Percentiles rank a stretch among this genome's conserved stretches.
Evolutionary conservation across 2,329 filamentous ascomycete species (phyloP).

Genomic region (Tolypocladium pustulatum): DNA sequence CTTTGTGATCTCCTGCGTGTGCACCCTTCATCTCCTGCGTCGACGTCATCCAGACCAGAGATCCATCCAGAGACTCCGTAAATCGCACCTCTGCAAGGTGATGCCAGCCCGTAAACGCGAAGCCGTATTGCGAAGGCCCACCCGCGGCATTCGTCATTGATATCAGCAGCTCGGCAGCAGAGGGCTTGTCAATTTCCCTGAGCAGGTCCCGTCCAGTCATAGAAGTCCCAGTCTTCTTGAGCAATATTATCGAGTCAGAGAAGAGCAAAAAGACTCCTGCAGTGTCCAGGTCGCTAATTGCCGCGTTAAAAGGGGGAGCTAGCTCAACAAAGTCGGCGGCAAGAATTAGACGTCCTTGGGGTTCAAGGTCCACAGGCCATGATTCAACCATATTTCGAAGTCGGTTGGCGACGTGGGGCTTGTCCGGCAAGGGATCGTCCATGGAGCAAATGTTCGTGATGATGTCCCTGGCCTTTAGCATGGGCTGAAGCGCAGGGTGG

Average conservation of each 20-base stretch:
- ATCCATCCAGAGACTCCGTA: conserved; percentile 57
- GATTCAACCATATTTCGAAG: conserved; percentile 66
- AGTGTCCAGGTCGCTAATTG: conserved; percentile 31
- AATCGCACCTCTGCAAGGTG: conserved; percentile 60
- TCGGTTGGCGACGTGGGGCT: conserved; percentile 62
- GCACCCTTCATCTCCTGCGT: conserved; percentile 48
- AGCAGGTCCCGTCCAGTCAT: conserved; percentile 67
- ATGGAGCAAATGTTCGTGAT: conserved; percentile 95
- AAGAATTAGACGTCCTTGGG: conserved; percentile 67
- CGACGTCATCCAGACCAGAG: conserved; percentile 58
- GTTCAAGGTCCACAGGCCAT: conserved; percentile 64
- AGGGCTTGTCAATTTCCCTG: conserved; percentile 76
- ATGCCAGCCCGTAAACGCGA: conserved; percentile 67
- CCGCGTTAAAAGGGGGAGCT: conserved; percentile 54
- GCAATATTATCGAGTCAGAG: conserved; percentile 66
- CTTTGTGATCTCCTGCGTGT: conserved; percentile 29
- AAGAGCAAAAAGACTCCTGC: conserved; percentile 75
- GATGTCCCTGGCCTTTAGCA: conserved; percentile 84
- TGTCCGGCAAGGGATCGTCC: conserved; percentile 60
- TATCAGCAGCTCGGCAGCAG: conserved; percentile 49
- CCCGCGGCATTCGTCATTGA: conserved; percentile 54
- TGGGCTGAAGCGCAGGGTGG: conserved; percentile 71
- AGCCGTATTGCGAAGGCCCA: conserved; percentile 54
- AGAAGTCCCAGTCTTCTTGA: conserved; percentile 57
- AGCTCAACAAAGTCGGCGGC: conserved; percentile 74